phyloP scores from a whole-genome alignment of 139 green algal species.

The Chlorella sp. region DNA sequence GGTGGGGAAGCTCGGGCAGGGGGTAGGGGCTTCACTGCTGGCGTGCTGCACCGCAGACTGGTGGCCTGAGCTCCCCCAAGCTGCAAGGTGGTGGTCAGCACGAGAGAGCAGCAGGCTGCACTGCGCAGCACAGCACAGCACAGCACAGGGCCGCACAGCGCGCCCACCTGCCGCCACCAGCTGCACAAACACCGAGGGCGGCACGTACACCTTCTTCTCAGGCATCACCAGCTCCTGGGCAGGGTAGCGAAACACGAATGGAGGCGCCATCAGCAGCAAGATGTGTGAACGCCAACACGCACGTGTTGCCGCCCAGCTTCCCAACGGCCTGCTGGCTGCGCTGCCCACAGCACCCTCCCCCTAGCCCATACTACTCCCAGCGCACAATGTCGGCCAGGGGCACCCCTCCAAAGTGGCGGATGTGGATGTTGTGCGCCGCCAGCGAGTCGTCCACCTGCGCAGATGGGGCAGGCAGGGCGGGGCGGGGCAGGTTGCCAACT shows the following conservation, averaged over 20 bases:
- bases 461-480: no score
- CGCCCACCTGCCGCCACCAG: not conserved
- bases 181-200: not conserved
- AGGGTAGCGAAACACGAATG: no score
- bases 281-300: no score
- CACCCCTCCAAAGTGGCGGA: not conserved
- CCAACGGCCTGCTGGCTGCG: no score
- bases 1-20: no score
- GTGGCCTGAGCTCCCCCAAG: no score
- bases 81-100: no score
- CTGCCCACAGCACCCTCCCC: not conserved
- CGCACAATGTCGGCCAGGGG: constrained; percentile 16
- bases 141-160: not conserved
- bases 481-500: no score
- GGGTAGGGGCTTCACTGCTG: no score
- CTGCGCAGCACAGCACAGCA: not conserved
- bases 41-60: no score
- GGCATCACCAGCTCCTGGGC: constrained; percentile 17
- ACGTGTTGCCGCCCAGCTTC: no score
- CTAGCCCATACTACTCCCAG: not conserved
- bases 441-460: not conserved
- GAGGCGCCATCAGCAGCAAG: not conserved
- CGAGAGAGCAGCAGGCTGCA: no score
- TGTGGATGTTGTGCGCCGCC: constrained; percentile 16
- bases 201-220: constrained; percentile 4